Evolutionary conservation across 2,329 filamentous ascomycete species (phyloP).

Genomic region (Fusarium dlaminii): DNA sequence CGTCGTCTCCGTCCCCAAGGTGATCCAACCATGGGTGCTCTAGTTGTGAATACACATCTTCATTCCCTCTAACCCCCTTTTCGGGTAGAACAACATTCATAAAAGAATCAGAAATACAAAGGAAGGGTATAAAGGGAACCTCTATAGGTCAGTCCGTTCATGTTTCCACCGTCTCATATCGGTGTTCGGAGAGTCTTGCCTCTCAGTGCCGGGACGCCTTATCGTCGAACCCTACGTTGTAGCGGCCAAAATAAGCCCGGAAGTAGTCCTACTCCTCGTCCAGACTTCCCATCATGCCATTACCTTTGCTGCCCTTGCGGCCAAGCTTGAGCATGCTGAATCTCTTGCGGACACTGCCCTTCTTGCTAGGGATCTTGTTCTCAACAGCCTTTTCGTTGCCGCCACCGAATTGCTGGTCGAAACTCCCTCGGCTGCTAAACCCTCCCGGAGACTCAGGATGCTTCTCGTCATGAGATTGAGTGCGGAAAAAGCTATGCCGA

Average conservation of each 20-base stretch:
- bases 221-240: constrained; percentile 38
- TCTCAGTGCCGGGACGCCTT: constrained; percentile 9
- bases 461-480: constrained; percentile 47
- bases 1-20: constrained; percentile 1
- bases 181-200: constrained; percentile 10
- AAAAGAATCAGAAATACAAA: constrained; percentile 20
- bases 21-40: constrained; percentile 19
- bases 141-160: constrained; percentile 10
- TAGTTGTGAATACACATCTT: constrained; percentile 19
- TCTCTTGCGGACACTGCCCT: constrained; percentile 77
- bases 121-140: background rate
- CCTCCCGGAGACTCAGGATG: constrained; percentile 39
- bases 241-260: constrained; percentile 44
- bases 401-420: constrained; percentile 42
- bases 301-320: constrained; percentile 70
- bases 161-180: constrained; percentile 4
- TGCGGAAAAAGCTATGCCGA: constrained; percentile 58
- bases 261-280: constrained; percentile 62
- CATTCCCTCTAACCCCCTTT: background rate
- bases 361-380: constrained; percentile 54
- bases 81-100: background rate
- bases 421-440: constrained; percentile 41
- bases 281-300: constrained; percentile 62
- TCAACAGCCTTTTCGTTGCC: constrained; percentile 39
- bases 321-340: constrained; percentile 81